These are phyloP conservation scores for Debaryomyces tyrocola DNA, from an alignment of 805 yeast species.

Conservation along the genomic window DNA sequence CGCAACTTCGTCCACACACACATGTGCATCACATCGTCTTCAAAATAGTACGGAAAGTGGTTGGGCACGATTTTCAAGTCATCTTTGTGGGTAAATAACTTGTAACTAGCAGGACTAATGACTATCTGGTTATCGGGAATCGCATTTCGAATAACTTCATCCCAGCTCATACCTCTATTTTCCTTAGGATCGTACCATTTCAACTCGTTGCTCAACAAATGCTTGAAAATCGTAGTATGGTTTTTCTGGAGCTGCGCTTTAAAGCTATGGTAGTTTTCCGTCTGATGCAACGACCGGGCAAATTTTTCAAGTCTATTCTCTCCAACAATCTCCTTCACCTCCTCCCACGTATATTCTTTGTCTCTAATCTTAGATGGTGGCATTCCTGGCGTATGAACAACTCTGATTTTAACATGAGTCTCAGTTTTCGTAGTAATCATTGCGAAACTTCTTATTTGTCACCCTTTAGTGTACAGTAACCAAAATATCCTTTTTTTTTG, in stretches of 20 bases:
- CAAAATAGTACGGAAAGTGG: slow-evolving; percentile 69
- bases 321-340: slow-evolving; percentile 35
- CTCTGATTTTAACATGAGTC: slow-evolving; percentile 8
- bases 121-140: slow-evolving; percentile 13
- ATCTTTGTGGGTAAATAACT: slow-evolving; percentile 38
- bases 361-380: slow-evolving; percentile 35
- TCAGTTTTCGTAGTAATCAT: slow-evolving; percentile 6
- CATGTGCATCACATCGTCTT: slow-evolving; percentile 50
- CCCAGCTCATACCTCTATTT: slow-evolving; percentile 17
- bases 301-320: slow-evolving; percentile 46
- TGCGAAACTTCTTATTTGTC: background rate
- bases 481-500: too few species aligned
- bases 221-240: slow-evolving; percentile 46
- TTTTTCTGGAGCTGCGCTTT: slow-evolving; percentile 37
- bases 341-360: slow-evolving; percentile 49
- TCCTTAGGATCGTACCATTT: slow-evolving; percentile 46
- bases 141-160: slow-evolving; percentile 10
- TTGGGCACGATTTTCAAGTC: slow-evolving; percentile 53
- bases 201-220: slow-evolving; percentile 47
- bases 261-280: slow-evolving; percentile 46
- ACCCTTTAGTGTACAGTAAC: too few species aligned
- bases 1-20: slow-evolving; percentile 67
- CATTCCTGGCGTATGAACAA: slow-evolving; percentile 34
- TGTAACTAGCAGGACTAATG: slow-evolving; percentile 27
- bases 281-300: slow-evolving; percentile 46